phyloP scores from a whole-genome alignment of 805 yeast species.

The Wickerhamiella dianesei region DNA sequence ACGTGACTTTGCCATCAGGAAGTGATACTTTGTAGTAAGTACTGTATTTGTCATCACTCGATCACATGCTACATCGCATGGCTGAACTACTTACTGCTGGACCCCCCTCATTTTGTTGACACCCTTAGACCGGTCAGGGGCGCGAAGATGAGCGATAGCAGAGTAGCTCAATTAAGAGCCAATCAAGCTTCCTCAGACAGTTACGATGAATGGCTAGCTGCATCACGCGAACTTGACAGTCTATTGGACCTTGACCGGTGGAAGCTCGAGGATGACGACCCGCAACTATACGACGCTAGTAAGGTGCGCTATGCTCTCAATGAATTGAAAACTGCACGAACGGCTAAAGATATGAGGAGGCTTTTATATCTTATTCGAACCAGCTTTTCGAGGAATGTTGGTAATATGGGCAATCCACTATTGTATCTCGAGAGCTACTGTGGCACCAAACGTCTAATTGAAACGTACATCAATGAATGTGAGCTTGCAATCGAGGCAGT shows the following conservation, averaged over 20 bases:
- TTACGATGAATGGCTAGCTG: slow-evolving; percentile 51
- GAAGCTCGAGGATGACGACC: slow-evolving; percentile 43
- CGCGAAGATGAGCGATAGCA: too few species aligned
- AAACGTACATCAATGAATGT: slow-evolving; percentile 73
- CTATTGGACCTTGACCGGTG: slow-evolving; percentile 53
- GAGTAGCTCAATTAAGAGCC: slow-evolving; percentile 2
- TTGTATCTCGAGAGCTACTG: slow-evolving; percentile 65
- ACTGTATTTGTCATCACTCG: not conserved
- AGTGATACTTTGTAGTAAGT: not conserved
- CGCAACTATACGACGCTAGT: slow-evolving; percentile 61
- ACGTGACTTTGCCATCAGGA: not conserved
- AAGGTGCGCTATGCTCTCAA: slow-evolving; percentile 39
- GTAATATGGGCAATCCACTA: slow-evolving; percentile 71
- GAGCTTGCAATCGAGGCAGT: slow-evolving; percentile 33
- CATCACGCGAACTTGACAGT: slow-evolving; percentile 50
- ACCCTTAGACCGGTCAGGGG: not conserved
- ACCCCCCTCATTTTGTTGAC: not conserved
- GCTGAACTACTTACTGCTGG: not conserved
- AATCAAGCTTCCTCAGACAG: slow-evolving; percentile 12
- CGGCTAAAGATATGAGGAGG: slow-evolving; percentile 40
- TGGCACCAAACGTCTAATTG: slow-evolving; percentile 76
- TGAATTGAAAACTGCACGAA: slow-evolving; percentile 49
- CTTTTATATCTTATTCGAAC: slow-evolving; percentile 69
- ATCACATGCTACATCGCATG: not conserved
- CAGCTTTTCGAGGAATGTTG: slow-evolving; percentile 71